Evolutionary conservation across 441 rosid species (phyloP).

Genomic region (Gossypium lobatum): DNA sequence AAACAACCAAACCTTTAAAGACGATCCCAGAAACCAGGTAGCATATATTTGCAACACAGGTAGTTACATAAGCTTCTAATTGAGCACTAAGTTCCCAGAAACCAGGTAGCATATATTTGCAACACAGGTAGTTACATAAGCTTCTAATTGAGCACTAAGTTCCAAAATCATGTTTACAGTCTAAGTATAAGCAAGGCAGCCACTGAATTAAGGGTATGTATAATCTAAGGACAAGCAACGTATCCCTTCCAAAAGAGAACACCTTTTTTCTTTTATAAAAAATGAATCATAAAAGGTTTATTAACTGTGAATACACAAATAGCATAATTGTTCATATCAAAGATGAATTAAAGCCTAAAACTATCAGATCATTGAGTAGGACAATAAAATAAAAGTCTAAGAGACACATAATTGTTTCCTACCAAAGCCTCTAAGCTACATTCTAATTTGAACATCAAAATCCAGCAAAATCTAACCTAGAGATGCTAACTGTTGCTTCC

Average conservation of each 20-base stretch:
- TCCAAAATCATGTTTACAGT: neutral
- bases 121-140: neutral
- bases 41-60: neutral
- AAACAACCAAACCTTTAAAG: conserved; percentile 15
- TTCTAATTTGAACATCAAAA: conserved; percentile 13
- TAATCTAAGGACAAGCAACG: neutral
- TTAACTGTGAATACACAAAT: neutral
- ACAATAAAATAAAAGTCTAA: neutral
- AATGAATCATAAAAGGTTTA: neutral
- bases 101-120: neutral
- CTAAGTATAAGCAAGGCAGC: neutral
- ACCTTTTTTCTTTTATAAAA: neutral
- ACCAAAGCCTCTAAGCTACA: conserved; percentile 2
- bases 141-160: neutral
- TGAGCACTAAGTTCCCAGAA: neutral
- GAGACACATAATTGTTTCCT: neutral
- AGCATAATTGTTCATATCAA: neutral
- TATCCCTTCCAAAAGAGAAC: neutral
- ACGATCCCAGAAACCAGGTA: neutral
- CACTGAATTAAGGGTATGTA: neutral
- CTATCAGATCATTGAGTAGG: neutral
- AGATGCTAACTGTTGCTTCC: conserved; percentile 88
- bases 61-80: neutral
- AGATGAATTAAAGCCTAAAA: neutral
- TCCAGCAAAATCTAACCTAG: conserved; percentile 52